Evolutionary conservation across 208 protist genomes (phyloP).

Genomic region (Leishmania turanica): DNA sequence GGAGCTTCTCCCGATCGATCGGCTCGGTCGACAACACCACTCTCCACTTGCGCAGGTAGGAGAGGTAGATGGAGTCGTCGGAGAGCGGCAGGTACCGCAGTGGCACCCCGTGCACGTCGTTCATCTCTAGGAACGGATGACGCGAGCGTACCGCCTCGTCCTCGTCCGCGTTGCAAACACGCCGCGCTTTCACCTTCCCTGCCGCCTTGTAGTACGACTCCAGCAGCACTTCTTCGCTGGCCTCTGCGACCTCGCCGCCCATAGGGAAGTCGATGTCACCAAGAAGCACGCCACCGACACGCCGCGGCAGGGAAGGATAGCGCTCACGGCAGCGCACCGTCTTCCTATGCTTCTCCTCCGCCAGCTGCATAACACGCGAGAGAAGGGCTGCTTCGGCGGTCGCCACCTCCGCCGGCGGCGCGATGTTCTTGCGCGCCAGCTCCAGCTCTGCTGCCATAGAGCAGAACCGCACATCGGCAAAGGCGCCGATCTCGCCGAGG

Average conservation of each 20-base stretch:
- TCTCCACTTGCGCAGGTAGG: slow-evolving; percentile 53
- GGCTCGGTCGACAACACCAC: slow-evolving; percentile 37
- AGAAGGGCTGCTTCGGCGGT: slow-evolving; percentile 15
- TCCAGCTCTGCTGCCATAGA: slow-evolving; percentile 37
- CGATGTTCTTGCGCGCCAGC: slow-evolving; percentile 21
- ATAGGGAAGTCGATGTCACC: slow-evolving; percentile 36
- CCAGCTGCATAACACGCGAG: slow-evolving; percentile 13
- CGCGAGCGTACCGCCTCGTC: slow-evolving; percentile 67
- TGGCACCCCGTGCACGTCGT: slow-evolving; percentile 57
- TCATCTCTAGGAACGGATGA: slow-evolving; percentile 69
- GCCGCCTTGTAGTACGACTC: slow-evolving; percentile 15
- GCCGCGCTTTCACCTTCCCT: slow-evolving; percentile 19
- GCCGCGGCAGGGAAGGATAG: slow-evolving; percentile 37
- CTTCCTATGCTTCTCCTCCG: slow-evolving; percentile 21
- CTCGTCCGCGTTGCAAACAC: slow-evolving; percentile 46
- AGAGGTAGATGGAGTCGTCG: slow-evolving; percentile 30
- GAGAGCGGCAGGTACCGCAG: slow-evolving; percentile 48
- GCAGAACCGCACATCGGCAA: slow-evolving; percentile 39
- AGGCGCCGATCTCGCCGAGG: slow-evolving; percentile 38
- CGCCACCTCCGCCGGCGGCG: slow-evolving; percentile 10
- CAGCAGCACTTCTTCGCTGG: slow-evolving; percentile 25
- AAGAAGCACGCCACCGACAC: slow-evolving; percentile 49
- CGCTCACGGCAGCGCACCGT: slow-evolving; percentile 20
- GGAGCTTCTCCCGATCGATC: slow-evolving; percentile 57
- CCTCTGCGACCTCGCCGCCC: slow-evolving; percentile 18